Conservation (phyloP, 441 rosid species). For the Iberis amara region DNA sequence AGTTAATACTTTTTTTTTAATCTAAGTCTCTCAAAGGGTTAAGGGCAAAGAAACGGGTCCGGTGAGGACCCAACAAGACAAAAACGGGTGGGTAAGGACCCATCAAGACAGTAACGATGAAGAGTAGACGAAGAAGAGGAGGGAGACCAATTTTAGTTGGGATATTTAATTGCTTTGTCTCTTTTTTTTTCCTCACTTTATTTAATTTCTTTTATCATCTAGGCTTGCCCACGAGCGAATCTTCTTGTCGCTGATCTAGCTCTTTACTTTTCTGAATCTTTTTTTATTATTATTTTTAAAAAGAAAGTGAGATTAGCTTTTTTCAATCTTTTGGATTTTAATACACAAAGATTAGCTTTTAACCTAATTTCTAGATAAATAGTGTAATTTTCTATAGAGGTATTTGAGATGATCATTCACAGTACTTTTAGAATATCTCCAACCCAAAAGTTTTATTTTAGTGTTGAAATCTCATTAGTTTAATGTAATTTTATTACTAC, state of each 20-base stretch:
- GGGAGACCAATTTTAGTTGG: conserved; percentile 32
- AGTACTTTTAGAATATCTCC: too few relatives aligned
- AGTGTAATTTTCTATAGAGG: too few relatives aligned
- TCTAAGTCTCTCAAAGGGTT: conserved; percentile 7
- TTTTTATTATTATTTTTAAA: too few relatives aligned
- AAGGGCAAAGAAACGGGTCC: conserved; percentile 25
- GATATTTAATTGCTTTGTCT: conserved; percentile 30
- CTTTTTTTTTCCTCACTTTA: conserved; percentile 28
- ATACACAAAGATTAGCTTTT: too few relatives aligned
- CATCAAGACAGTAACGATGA: conserved; percentile 23
- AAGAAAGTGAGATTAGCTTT: too few relatives aligned
- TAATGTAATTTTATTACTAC: too few relatives aligned
- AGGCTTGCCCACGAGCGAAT: conserved; percentile 34
- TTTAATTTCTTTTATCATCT: conserved; percentile 28
- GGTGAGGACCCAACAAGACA: conserved; percentile 30
- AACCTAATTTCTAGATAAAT: too few relatives aligned
- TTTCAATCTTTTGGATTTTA: too few relatives aligned
- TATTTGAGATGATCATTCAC: too few relatives aligned
- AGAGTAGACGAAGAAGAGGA: conserved; percentile 30
- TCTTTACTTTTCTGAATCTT: conserved; percentile 20
- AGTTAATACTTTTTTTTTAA: conserved; percentile 9
- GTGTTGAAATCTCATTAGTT: too few relatives aligned
- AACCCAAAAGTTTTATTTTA: too few relatives aligned
- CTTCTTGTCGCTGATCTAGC: conserved; percentile 31
- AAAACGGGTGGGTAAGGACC: conserved; percentile 29